Evolutionary conservation across 169 alveolate genomes (phyloP), one percentile per base, ranked within the genome.

Genomic region (Toxoplasma gondii): DNA sequence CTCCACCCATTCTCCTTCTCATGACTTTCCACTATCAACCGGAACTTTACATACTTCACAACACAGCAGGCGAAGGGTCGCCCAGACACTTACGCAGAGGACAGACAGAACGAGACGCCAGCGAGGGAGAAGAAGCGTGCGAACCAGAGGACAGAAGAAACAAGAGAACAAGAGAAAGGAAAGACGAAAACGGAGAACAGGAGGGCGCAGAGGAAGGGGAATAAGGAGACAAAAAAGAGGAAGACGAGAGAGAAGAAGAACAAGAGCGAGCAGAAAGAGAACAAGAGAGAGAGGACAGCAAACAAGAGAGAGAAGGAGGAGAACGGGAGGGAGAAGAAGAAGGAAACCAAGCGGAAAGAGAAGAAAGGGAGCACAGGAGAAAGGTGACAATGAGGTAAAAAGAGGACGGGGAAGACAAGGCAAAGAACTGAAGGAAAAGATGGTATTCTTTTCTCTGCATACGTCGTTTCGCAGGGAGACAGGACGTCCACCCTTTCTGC

Each of bases 401-500:
- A n/a, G 84, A 24, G n/a, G 38, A n/a, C 1, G 44, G n/a, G 44
- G 44, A 19, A n/a, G 44, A 22, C 9, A 19, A 74, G 27, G 44
- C 44, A 17, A n/a, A 16, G n/a, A 27, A 16, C 5, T 12, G 44
- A 17, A 2, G 44, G n/a, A n/a, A 36, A 1, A 44, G 5, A 1
- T 5, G 27, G 17, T 16, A 4, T 31, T 17, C 24, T 34, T 74
- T n/a, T 74, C 84, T 74, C 24, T 36, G 44, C 88, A 4, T 34
- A 74, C 94, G 88, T 12, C 64, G 94, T 91, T 53, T 91, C 94
- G 45, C 49, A 84, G 43, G 94, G 94, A n/a, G 94, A 24, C 0
- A 53, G 27, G 49, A 45, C 88, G 67, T 91, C 94, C 41, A 24
- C 78, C 22, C 94, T 41, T 38, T 74, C 58, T 1, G 43, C 88